Conservation (phyloP, 2,329 filamentous ascomycete species). For the Xylariaceae sp. region DNA sequence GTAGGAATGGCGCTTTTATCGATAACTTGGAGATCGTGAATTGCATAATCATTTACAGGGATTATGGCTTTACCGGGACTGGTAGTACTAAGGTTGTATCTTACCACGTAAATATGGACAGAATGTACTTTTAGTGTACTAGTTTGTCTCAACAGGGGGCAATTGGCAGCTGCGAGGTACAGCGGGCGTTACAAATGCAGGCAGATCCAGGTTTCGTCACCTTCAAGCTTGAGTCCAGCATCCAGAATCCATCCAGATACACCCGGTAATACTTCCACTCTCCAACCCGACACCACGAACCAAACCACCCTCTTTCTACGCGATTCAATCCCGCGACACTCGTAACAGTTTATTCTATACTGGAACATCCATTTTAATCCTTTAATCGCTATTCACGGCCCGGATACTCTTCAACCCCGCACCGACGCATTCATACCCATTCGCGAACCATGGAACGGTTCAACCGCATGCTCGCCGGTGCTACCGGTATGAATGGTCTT, state of each 20-base stretch:
- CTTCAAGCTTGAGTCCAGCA: conserved; percentile 1
- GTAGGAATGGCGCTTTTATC: neutral
- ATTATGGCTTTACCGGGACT: neutral
- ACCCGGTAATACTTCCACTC: neutral
- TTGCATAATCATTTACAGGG: neutral
- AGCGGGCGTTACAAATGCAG: conserved; percentile 4
- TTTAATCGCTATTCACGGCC: neutral
- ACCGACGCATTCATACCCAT: conserved; percentile 10
- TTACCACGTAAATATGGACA: neutral
- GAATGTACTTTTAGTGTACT: neutral
- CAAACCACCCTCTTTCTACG: neutral
- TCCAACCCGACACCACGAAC: neutral
- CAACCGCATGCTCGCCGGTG: conserved; percentile 76
- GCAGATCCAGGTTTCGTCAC: conserved; percentile 23
- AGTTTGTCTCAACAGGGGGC: neutral
- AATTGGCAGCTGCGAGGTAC: neutral
- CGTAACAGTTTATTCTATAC: neutral
- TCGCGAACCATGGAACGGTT: conserved; percentile 73
- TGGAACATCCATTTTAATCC: neutral
- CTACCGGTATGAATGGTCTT: conserved; percentile 60
- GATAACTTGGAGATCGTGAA: neutral
- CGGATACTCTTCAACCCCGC: neutral
- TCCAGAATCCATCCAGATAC: neutral
- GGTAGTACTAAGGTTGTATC: neutral
- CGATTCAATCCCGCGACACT: neutral